A percentile compares a stretch with the other conserved stretches of the same genome.
Evolutionary conservation across 2,329 filamentous ascomycete species (phyloP).

Genomic region (Exophiala viscosa): DNA sequence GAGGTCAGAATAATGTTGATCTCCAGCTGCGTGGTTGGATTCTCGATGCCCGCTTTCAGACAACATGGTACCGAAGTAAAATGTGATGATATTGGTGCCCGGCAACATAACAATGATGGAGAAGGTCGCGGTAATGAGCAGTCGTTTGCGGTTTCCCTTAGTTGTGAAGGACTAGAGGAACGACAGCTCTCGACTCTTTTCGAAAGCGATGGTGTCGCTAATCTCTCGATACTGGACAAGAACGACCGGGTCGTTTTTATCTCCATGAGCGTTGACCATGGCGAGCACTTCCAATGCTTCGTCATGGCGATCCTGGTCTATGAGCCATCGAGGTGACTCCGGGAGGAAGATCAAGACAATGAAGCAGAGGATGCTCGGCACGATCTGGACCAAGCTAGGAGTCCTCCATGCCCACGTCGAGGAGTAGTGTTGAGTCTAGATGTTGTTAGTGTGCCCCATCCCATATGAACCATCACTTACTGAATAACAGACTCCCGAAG

Average conservation of each 20-base stretch:
- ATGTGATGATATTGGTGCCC: conserved; percentile 42
- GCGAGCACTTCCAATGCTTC: conserved; percentile 44
- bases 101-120: conserved; percentile 33
- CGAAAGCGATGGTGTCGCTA: conserved; percentile 45
- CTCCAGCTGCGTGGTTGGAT: conserved; percentile 43
- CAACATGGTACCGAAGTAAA: conserved; percentile 44
- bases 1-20: conserved; percentile 51
- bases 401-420: conserved; percentile 50
- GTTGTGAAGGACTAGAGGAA: conserved; percentile 27
- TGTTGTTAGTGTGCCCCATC: not conserved
- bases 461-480: not conserved
- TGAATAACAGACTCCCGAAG: conserved; percentile 19
- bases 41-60: conserved; percentile 45
- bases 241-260: conserved; percentile 39
- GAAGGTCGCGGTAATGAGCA: conserved; percentile 38
- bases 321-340: conserved; percentile 59
- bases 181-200: conserved; percentile 36
- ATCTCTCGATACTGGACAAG: conserved; percentile 46
- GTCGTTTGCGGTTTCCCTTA: conserved; percentile 35
- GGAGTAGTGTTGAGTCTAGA: conserved; percentile 16
- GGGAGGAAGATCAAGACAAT: conserved; percentile 51
- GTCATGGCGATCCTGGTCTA: conserved; percentile 42
- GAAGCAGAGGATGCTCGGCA: conserved; percentile 46
- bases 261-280: conserved; percentile 44
- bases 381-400: conserved; percentile 52